Conservation (phyloP, 495 filamentous ascomycete genomes). For the Xylaria bambusicola region DNA sequence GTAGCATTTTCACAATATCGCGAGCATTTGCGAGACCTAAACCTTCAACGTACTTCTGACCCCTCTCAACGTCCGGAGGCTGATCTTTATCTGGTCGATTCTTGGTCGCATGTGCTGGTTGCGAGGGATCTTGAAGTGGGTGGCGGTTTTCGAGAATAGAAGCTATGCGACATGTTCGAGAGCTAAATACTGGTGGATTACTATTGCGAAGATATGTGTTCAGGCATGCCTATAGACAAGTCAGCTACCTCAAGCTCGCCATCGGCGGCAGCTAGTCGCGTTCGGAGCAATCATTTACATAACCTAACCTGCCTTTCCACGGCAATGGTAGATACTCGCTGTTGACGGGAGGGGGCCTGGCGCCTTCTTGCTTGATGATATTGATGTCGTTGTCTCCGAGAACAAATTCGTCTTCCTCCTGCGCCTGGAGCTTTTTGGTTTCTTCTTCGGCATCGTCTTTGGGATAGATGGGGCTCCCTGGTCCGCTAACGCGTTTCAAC, state of each 20-base stretch:
- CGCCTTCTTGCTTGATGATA: conserved; percentile 47
- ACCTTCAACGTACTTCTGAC: conserved; percentile 71
- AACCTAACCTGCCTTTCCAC: conserved; percentile 91
- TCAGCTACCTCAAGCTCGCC: conserved; percentile 18
- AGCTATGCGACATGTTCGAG: conserved; percentile 86
- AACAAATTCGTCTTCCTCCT: conserved; percentile 9
- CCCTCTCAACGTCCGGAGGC: conserved; percentile 59
- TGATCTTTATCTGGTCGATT: conserved; percentile 77
- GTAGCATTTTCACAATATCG: conserved; percentile 81
- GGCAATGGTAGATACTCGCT: conserved; percentile 85
- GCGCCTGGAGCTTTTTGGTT: no score
- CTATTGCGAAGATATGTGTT: conserved; percentile 90
- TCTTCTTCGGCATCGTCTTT: not conserved
- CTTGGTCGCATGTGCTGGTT: conserved; percentile 77
- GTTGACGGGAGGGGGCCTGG: conserved; percentile 74
- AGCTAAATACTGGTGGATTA: conserved; percentile 86
- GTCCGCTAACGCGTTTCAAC: not conserved
- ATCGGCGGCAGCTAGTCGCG: conserved; percentile 11
- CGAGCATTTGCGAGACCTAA: conserved; percentile 80
- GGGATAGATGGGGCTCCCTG: not conserved
- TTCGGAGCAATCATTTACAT: conserved; percentile 58
- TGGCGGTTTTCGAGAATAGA: conserved; percentile 89
- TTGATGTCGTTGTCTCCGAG: conserved; percentile 35
- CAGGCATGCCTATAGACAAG: conserved; percentile 67
- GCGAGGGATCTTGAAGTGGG: conserved; percentile 70